phyloP scores from a whole-genome alignment of 2,329 filamentous ascomycete genomes.

The Talaromyces sp. region DNA sequence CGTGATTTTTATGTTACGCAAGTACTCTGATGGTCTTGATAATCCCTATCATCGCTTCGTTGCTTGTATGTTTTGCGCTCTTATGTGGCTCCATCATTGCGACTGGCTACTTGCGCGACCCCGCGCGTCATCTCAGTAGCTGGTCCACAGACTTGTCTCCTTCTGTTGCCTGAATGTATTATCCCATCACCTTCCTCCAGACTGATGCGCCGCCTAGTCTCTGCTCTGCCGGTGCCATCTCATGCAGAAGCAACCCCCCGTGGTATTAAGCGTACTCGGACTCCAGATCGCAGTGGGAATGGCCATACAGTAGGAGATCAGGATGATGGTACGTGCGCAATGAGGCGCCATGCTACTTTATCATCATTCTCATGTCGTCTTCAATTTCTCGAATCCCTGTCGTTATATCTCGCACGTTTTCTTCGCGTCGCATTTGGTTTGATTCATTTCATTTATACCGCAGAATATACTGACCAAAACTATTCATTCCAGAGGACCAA shows the following conservation, averaged over 20 bases:
- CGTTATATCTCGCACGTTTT: constrained; percentile 17
- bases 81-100: background rate
- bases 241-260: constrained; percentile 61
- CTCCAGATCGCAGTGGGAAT: constrained; percentile 68
- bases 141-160: background rate
- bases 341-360: constrained; percentile 17
- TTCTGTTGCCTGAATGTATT: constrained; percentile 15
- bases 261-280: constrained; percentile 78
- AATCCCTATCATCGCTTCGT: constrained; percentile 4
- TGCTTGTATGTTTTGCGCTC: background rate
- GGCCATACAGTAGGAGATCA: constrained; percentile 60
- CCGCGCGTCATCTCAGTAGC: constrained; percentile 7
- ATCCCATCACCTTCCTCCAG: constrained; percentile 30
- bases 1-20: constrained; percentile 43
- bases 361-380: constrained; percentile 28
- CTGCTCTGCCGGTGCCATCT: constrained; percentile 39
- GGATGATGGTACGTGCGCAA: constrained; percentile 71
- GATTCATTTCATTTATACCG: background rate
- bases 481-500: constrained; percentile 39
- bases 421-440: constrained; percentile 38
- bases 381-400: constrained; percentile 25
- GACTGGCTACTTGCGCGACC: constrained; percentile 1
- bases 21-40: constrained; percentile 7
- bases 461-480: constrained; percentile 21
- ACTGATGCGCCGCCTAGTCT: constrained; percentile 42